A percentile compares a stretch with the other conserved stretches of the same genome.
Evolutionary conservation across 1,139 yeast genomes (phyloP).

Genomic region (Geotrichum carabidarum): DNA sequence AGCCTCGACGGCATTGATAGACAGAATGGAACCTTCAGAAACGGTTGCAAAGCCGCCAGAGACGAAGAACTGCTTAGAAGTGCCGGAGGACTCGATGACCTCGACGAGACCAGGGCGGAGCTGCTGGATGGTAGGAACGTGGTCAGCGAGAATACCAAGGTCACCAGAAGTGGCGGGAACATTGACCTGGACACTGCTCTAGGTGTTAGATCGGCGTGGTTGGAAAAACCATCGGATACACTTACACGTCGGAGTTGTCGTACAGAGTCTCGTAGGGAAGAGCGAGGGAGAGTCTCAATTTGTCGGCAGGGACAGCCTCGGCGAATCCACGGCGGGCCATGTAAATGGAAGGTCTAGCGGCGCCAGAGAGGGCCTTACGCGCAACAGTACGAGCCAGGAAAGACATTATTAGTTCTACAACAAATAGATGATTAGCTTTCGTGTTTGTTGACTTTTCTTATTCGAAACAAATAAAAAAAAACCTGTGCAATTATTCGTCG

Average conservation of each 20-base stretch:
- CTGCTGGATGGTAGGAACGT: conserved; percentile 97
- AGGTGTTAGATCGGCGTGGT: neutral
- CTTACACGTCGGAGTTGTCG: conserved; percentile 45
- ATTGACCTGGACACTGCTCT: conserved; percentile 77
- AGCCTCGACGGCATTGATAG: conserved; percentile 94
- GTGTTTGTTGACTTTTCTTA: no score
- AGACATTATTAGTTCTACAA: conserved; percentile 19
- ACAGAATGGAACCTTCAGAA: conserved; percentile 87
- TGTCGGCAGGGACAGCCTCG: conserved; percentile 76
- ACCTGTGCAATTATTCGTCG: neutral
- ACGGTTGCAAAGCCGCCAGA: conserved; percentile 97
- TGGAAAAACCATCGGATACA: conserved; percentile 13
- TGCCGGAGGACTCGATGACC: conserved; percentile 73
- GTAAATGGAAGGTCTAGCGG: conserved; percentile 55
- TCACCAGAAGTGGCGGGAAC: conserved; percentile 95
- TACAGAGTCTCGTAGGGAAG: conserved; percentile 45
- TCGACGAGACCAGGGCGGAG: conserved; percentile 94
- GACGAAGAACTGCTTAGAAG: conserved; percentile 76
- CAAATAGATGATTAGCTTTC: neutral
- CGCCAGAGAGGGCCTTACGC: conserved; percentile 25
- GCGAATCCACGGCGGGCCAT: conserved; percentile 80
- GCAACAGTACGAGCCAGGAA: conserved; percentile 27
- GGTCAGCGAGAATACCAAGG: conserved; percentile 95
- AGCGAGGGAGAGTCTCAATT: conserved; percentile 82
- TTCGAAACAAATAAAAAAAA: neutral